Base-by-base conservation (phyloP, 345 rosid species). In the Eutrema heterophyllum region DNA sequence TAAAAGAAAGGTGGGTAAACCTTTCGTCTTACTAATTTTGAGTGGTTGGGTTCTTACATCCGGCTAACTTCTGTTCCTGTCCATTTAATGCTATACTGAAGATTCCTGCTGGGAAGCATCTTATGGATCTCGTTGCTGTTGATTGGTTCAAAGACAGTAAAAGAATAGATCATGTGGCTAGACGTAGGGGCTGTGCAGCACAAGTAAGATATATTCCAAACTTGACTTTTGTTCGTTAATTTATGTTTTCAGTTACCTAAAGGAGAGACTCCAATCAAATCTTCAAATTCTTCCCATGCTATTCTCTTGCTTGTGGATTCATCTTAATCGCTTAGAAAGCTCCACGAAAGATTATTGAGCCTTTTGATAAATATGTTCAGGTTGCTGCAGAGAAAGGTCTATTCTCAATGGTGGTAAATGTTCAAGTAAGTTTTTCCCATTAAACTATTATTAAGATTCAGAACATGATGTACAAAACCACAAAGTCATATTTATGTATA, bases 111-210 rank as follows among this genome's bases (percentile, higher is more conserved):
- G 98, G 98, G 75, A 96, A 92, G 77, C 98, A 86, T 81, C 84
- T 86, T 66, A 89, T 92, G 99, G 96, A 92, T 83, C 99, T 96
- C 8, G 97, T 96, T 78, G 98, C 99, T 78, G 98, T 96, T 52
- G 99, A 96, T 81, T 96, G 99, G 99, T 96, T 96, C 83, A 96
- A 96, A 84, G 98, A 92, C 73, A 83, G 83, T 50, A 96, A 90
- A 85, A 86, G 97, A 81, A 89, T 96, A 89, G 99, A 96, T 78
- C 97, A 96, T 81, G 98, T 92, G 44, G 91, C 88, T 60, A 84
- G 91, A 82, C 96, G 91, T 70, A 89, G 84, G 71, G 99, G 97
- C 78, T 96, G 99, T 64, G 97, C 98, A 5, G 93, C 94, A 41
- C 98, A 96, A 83, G 99, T 88, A 86, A 81, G 85, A 64, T 38